Evolutionary conservation across 805 yeast genomes (phyloP), one percentile per base, ranked within the genome.

Genomic region (Kluyveromyces nonfermentans): DNA sequence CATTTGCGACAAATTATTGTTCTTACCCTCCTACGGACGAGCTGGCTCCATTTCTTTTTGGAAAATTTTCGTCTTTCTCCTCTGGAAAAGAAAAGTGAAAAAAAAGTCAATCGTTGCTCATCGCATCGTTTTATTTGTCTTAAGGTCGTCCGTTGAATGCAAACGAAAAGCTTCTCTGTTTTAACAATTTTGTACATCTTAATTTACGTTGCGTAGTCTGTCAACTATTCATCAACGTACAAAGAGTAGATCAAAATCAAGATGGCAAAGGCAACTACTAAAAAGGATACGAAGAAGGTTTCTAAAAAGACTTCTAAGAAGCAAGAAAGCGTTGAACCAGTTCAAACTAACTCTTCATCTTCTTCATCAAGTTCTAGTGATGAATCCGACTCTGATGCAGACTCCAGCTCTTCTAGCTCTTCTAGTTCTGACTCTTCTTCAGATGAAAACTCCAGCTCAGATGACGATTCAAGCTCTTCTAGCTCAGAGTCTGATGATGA

Each of bases 261-360:
- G 22, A 33, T 38, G 15, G 30, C 42, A 20, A 45, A 56, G 53
- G 59, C 58, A 56, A 56, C 47, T 33, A 48, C 58, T 45, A 59
- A 61, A 54, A 54, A 54, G 50, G 54, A 45, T 43, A 41, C 51
- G 31, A 52, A 57, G 47, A 43, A 30, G 33, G 35, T 33, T 16
- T 12, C 35, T 18, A 33, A 33, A 22, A 20, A 20, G 30, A 10
- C 9, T 3, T 25, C 30, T 6, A 36, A 47, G 41, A 50, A 51
- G 50, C 50, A 49, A 40, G 51, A 51, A 46, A 42, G 39, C 20
- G 53, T 49, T 30, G 54, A 50, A 34, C 54, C 56, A 21, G 44
- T 28, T 40, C 41, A 20, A 47, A 51, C 40, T 52, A 56, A 46
- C 30, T 45, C 51, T 30, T 43, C 46, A 2, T 33, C 45, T 18